phyloP scores from a whole-genome alignment of 1,139 yeast genomes.

The Sugiyamaella japonica region DNA sequence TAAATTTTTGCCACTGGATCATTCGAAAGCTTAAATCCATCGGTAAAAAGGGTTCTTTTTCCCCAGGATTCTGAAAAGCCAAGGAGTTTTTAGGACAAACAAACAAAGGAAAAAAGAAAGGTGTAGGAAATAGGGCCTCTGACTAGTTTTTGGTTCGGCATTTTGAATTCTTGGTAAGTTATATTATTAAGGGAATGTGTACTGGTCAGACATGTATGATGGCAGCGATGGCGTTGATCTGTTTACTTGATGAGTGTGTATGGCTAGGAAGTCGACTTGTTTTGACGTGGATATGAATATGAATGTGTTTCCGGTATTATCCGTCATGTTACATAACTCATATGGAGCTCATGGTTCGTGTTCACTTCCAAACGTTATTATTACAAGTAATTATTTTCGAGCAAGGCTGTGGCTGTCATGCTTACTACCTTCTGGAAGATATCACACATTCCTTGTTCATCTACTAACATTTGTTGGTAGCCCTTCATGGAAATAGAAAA shows the following conservation, averaged over 20 bases:
- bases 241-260: no score
- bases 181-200: no score
- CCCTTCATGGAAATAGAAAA: background rate
- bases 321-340: background rate
- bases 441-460: no score
- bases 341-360: no score
- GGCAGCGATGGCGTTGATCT: no score
- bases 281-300: background rate
- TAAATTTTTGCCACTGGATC: constrained; percentile 1
- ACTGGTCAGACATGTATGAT: no score
- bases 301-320: background rate
- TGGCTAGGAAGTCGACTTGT: no score
- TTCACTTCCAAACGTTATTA: no score
- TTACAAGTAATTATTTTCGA: background rate
- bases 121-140: no score
- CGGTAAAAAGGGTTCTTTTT: no score
- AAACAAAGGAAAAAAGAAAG: background rate
- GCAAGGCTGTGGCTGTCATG: background rate
- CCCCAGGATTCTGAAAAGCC: background rate
- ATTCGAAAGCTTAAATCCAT: no score
- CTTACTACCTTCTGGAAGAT: no score
- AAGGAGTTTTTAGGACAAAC: background rate
- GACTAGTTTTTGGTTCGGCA: background rate
- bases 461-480: background rate
- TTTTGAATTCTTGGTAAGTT: background rate